Percentiles rank a stretch among this genome's conserved stretches.
Conservation (phyloP, 345 rosid species). For the Psidium friedrichsthalianum region DNA sequence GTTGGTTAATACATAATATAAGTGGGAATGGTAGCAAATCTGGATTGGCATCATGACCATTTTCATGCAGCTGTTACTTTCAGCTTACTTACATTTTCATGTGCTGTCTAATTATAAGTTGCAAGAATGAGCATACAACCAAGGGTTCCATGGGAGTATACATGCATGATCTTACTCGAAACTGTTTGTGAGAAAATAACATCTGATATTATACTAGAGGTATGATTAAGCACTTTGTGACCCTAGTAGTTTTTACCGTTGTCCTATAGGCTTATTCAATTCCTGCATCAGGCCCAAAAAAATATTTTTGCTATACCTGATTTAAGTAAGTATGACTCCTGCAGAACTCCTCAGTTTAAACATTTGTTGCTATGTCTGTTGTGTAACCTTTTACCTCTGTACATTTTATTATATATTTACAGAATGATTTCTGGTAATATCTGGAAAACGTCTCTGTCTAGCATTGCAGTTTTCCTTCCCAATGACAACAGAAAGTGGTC, state of each 20-base stretch:
- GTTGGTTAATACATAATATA: not conserved
- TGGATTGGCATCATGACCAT: not conserved
- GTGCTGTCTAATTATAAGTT: constrained; percentile 27
- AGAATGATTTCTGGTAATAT: not conserved
- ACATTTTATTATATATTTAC: not conserved
- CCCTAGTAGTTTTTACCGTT: not conserved
- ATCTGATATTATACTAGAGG: not conserved
- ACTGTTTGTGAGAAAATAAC: constrained; percentile 23
- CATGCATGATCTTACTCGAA: constrained; percentile 37
- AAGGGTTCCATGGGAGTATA: constrained; percentile 56
- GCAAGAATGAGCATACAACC: constrained; percentile 51
- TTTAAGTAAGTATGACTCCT: not conserved
- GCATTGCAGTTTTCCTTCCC: not conserved
- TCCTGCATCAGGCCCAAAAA: not conserved
- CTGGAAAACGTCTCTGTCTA: not conserved
- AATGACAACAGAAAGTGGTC: not conserved
- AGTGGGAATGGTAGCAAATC: not conserved
- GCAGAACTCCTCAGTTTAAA: not conserved
- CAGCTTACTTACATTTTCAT: not conserved
- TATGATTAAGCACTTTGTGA: not conserved
- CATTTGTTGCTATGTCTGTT: not conserved
- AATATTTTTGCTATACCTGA: not conserved
- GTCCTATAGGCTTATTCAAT: not conserved
- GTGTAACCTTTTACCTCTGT: not conserved
- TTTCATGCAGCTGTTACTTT: not conserved